Evolutionary conservation across 805 yeast species (phyloP), one percentile per base, ranked within the genome.

Genomic region (Lipomyces sp.): DNA sequence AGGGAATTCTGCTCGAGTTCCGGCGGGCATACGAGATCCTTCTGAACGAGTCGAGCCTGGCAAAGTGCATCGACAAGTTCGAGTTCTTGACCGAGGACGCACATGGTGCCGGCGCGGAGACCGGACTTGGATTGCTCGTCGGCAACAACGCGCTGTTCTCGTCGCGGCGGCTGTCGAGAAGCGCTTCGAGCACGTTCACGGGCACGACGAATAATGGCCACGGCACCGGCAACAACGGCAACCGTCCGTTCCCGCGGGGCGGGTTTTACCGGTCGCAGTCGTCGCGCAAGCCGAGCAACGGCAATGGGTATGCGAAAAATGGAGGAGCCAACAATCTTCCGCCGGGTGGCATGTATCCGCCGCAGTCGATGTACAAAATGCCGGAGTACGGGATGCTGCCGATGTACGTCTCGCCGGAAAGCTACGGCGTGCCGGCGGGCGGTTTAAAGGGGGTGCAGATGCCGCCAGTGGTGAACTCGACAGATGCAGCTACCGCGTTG

Each of bases 1-100:
- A 58, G 40, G 64, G 64, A 11, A 43, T 61, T 23, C 50, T 48
- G 22, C 50, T 60, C 13, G 64, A 61, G 43, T 61, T 61, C 26
- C 51, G 63, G 10, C 53, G 63, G 16, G 61, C 62, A 32, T 61
- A 35, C 37, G 54, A 48, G 16, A 37, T 49, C n/a, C 43, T 55
- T 11, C 41, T 35, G 22, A 43, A 39, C 23, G 49, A 47, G 13
- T 43, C 45, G 26, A 39, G 42, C 26, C 38, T 51, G 19, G 43
- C 29, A 24, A 39, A 29, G 28, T 48, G 50, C 31, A 19, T 43
- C 18, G 57, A 50, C 31, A 53, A 43, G 36, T 55, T 41, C 26
- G 54, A 51, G 32, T 51, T 51, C 41, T 46, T 54, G 19, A 21
- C 34, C n/a, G 54, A 51, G 13, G 54, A 50, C 4, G 32, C 19